A percentile compares a stretch with the other conserved stretches of the same genome.
Evolutionary conservation across 2,329 filamentous ascomycete genomes (phyloP).

Genomic region (Paracoccidioides brasiliensis): DNA sequence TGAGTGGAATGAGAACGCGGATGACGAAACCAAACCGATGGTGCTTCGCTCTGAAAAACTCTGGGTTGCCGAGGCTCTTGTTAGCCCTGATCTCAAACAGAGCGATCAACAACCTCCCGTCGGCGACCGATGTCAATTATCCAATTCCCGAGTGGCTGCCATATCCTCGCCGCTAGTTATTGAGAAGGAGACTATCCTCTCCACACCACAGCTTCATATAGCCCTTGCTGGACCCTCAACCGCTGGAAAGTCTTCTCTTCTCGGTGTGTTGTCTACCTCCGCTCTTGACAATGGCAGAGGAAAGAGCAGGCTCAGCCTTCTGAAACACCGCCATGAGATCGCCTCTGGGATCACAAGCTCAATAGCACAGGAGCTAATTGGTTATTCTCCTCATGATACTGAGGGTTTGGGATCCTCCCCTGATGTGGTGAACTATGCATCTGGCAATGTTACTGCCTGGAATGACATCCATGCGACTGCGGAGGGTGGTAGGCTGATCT

Average conservation of each 20-base stretch:
- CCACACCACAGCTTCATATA: slow-evolving; percentile 47
- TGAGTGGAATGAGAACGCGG: slow-evolving; percentile 38
- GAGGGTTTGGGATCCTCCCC: slow-evolving; percentile 29
- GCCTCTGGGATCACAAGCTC: slow-evolving; percentile 86
- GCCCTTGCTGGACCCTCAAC: slow-evolving; percentile 81
- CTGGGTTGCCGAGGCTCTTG: slow-evolving; percentile 79
- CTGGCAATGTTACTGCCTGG: slow-evolving; percentile 82
- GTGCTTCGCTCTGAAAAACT: slow-evolving; percentile 41
- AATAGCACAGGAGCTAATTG: slow-evolving; percentile 83
- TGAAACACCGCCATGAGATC: slow-evolving; percentile 90
- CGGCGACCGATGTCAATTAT: background rate
- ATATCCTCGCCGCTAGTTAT: slow-evolving; percentile 1
- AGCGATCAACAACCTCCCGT: background rate
- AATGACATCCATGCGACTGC: slow-evolving; percentile 78
- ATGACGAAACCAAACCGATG: slow-evolving; percentile 13
- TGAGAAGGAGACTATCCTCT: slow-evolving; percentile 10
- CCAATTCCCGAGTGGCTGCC: background rate
- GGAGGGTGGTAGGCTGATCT: slow-evolving; percentile 63
- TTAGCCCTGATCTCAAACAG: slow-evolving; percentile 57
- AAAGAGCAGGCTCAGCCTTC: slow-evolving; percentile 71
- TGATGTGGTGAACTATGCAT: slow-evolving; percentile 62
- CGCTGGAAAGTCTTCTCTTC: slow-evolving; percentile 80
- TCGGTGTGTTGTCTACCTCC: slow-evolving; percentile 79
- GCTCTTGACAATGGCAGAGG: slow-evolving; percentile 84
- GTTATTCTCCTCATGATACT: slow-evolving; percentile 43